Base-by-base conservation (phyloP, 139 green algal genomes). In the Dunaliella primolecta region DNA sequence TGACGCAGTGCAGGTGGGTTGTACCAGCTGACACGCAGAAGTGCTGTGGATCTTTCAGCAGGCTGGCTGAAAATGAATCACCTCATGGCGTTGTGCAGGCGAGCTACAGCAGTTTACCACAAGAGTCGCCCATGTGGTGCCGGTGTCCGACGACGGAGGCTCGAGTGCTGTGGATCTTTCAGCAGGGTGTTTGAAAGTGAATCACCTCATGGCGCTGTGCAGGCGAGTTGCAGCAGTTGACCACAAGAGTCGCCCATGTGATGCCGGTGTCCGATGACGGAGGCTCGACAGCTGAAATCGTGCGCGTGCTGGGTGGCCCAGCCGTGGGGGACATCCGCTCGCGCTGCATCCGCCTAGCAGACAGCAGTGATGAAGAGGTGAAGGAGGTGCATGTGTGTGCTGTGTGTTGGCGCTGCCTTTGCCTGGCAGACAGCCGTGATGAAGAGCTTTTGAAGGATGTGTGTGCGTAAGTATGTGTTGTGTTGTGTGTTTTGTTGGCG, bases 191-290 rank as follows among this genome's bases (percentile, higher is more conserved):
- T n/a, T n/a, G n/a, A n/a, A n/a, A n/a, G n/a, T n/a, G n/a, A n/a
- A n/a, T n/a, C n/a, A n/a, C n/a, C n/a, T n/a, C n/a, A n/a, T n/a
- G n/a, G n/a, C n/a, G n/a, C n/a, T n/a, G n/a, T 55, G 76, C 90
- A 92, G 94, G 92, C 2, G 87, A 91, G 32, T 87, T 99, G 80
- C 88, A 86, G 24, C 80, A 89, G 64, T 91, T 95, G 0, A 98
- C 97, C 30, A 97, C 91, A 0, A 83, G 86, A 23, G 96, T 99
- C 35, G 84, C 95, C 1, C 95, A 99, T 87, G 95, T 99, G 37
- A 92, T 99, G 81, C 97, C 97, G 15, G 97, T 99, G 0, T 97
- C 92, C 1, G 97, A 99, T 84, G 96, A 99, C 82, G 97, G 97
- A 2, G 97, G 97, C 74, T 96, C 88, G 70, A 99, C 97, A 20